Percentiles rank a stretch among this genome's conserved stretches.
These are phyloP conservation scores for Lentinus polychrous DNA, from an alignment of 1,284 basidiomycete genomes.

Conservation along the genomic window DNA sequence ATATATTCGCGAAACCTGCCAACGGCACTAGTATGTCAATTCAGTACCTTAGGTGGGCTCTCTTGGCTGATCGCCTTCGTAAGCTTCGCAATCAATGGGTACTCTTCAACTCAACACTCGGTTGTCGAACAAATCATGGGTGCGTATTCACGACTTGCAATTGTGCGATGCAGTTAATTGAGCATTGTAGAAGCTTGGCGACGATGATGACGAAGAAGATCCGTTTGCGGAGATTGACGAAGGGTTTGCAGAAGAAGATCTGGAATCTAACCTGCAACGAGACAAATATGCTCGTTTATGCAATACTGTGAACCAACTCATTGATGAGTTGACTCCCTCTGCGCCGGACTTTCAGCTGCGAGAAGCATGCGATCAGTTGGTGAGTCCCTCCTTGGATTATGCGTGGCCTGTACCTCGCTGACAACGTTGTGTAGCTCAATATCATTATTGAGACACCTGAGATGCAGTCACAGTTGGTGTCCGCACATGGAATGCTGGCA, in stretches of 20 bases:
- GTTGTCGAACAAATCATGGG: constrained; percentile 84
- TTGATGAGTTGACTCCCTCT: constrained; percentile 80
- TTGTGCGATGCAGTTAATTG: constrained; percentile 1
- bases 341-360: constrained; percentile 75
- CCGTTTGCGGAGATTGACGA: constrained; percentile 96
- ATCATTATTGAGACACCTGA: constrained; percentile 83
- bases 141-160: constrained; percentile 26
- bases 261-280: constrained; percentile 83
- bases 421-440: constrained; percentile 43
- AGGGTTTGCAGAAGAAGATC: constrained; percentile 80
- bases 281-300: constrained; percentile 88
- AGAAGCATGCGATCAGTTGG: constrained; percentile 84
- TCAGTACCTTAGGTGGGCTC: constrained; percentile 5
- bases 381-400: constrained; percentile 24
- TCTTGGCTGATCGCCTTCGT: constrained; percentile 3
- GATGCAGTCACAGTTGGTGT: constrained; percentile 84
- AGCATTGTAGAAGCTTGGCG: constrained; percentile 48
- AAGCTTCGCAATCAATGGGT: constrained; percentile 55
- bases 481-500: constrained; percentile 90
- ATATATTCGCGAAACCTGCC: constrained; percentile 73
- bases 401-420: constrained; percentile 1
- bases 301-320: constrained; percentile 73
- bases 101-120: constrained; percentile 78
- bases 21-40: constrained; percentile 50
- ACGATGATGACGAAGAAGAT: constrained; percentile 85